These are phyloP conservation scores for Neckera pumila DNA, from an alignment of 225 moss, liverwort and hornwort genomes.

Conservation along the genomic window DNA sequence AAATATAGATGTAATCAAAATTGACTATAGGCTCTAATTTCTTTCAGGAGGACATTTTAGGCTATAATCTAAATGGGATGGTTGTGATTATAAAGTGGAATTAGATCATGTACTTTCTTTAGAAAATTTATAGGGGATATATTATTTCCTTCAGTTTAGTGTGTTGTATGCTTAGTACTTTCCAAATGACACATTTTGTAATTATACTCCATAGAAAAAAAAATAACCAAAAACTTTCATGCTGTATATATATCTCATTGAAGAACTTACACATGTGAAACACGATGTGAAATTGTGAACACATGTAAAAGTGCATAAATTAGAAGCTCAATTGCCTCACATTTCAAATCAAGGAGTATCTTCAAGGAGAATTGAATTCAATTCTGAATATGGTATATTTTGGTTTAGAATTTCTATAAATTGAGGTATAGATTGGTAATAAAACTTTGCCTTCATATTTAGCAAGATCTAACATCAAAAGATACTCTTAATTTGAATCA, in stretches of 20 bases:
- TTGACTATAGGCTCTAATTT: neutral
- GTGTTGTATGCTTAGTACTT: neutral
- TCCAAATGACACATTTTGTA: neutral
- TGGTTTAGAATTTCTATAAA: neutral
- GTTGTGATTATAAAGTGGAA: neutral
- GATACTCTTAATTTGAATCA: neutral
- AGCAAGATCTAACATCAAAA: neutral
- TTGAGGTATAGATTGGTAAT: neutral
- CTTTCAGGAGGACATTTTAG: neutral
- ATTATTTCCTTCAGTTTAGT: neutral
- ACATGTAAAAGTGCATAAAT: neutral
- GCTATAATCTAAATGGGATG: neutral
- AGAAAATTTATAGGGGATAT: neutral
- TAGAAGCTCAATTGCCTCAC: neutral
- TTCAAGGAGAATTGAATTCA: no score
- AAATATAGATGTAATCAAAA: neutral
- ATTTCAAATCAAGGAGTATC: neutral
- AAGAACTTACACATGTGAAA: neutral
- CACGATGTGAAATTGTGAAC: neutral
- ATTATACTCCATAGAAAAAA: neutral
- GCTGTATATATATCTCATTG: neutral
- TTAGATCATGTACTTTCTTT: no score
- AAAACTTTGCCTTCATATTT: neutral
- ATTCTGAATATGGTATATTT: neutral
- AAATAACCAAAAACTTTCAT: neutral